Evolutionary conservation across 257 asterid species (phyloP), one percentile per base, ranked within the genome.

Genomic region (Anisodus acutangulus): DNA sequence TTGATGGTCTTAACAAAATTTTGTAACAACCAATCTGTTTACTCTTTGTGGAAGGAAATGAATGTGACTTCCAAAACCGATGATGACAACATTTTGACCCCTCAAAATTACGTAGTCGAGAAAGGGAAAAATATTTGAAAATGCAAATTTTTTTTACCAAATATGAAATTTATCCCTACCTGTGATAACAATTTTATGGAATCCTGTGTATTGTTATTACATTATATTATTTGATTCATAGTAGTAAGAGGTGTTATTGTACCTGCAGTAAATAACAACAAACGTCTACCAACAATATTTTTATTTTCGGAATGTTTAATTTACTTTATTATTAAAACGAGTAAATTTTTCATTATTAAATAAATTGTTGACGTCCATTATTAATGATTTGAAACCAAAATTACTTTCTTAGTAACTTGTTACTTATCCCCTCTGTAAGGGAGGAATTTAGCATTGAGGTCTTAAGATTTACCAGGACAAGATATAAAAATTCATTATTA

Each of bases 31-130:
- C 6, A 53, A 7, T 53, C 64, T 53, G 82, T 78, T 51, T 78
- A 53, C 22, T 26, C 64, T 76, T 51, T 53, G 82, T 51, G 82
- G 81, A 78, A 78, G 82, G 26, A 53, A 35, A 53, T 22, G 31
- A 78, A 51, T 13, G 81, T 1, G 47, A 76, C 63, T 26, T 43
- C 8, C 7, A 22, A 76, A 78, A 26, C 49, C 13, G 13, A 74
- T 0, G 17, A 2, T 78, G 81, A 76, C 81, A 51, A 76, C 62
- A 76, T 51, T 49, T 11, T 51, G 63, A 51, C 26, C 8, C 47
- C 81, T 26, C 64, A 53, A 76, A 76, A 26, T 76, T 76, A 45
- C 59, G 60, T 12, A 22, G 35, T 19, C 5, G 19, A 5, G 80
- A 9, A 72, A 45, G 35, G 10, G 2, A 9, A 45, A 47, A 72